A percentile compares a stretch with the other conserved stretches of the same genome.
These are phyloP conservation scores for Coleophoma crateriformis DNA, from an alignment of 2,329 filamentous ascomycete genomes.

Conservation along the genomic window DNA sequence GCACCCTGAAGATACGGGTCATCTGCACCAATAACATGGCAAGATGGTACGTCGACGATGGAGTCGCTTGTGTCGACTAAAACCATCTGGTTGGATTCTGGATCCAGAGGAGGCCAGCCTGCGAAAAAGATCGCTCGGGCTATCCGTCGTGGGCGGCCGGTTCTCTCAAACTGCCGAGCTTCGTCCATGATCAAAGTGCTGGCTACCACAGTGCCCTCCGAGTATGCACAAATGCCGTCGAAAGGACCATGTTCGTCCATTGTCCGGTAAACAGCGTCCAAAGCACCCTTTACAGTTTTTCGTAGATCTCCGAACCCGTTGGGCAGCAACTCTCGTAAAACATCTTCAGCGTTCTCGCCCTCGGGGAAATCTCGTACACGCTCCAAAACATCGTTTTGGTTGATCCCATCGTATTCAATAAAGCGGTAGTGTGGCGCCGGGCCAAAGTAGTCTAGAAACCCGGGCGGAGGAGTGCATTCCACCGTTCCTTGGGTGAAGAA, in stretches of 20 bases:
- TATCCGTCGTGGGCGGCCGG: constrained; percentile 23
- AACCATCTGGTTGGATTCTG: constrained; percentile 36
- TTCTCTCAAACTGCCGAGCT: constrained; percentile 30
- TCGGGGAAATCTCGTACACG: constrained; percentile 17
- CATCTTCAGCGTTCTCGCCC: constrained; percentile 16
- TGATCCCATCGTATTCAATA: constrained; percentile 39
- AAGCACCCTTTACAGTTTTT: constrained; percentile 14
- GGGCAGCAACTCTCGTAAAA: constrained; percentile 14
- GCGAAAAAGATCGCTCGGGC: constrained; percentile 43
- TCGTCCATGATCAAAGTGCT: constrained; percentile 47
- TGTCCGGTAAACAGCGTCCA: constrained; percentile 32
- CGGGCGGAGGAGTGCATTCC: constrained; percentile 39
- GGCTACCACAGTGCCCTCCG: constrained; percentile 50
- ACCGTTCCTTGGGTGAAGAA: constrained; percentile 46
- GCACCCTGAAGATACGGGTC: constrained; percentile 58
- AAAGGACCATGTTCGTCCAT: constrained; percentile 39
- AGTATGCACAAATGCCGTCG: constrained; percentile 52
- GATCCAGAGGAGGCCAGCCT: constrained; percentile 46
- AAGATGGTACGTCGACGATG: constrained; percentile 45
- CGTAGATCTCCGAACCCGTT: constrained; percentile 6
- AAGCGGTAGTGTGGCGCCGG: constrained; percentile 34
- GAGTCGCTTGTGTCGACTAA: constrained; percentile 43
- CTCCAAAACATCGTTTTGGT: constrained; percentile 16
- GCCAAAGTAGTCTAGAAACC: constrained; percentile 45
- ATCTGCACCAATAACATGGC: constrained; percentile 46